Evolutionary conservation across 306 rosid genomes (phyloP).

Genomic region (Cucumis sativus): DNA sequence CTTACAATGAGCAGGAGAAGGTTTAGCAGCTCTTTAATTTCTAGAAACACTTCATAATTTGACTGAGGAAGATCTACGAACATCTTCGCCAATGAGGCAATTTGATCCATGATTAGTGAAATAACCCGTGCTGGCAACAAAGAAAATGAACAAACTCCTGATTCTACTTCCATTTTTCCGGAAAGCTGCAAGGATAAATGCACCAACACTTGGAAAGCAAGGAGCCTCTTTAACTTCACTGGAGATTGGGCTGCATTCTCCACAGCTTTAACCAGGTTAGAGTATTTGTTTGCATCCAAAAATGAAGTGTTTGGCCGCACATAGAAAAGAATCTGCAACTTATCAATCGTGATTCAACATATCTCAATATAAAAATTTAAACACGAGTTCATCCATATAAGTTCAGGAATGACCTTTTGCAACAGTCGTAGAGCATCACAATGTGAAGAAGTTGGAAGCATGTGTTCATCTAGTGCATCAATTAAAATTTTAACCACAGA

Average conservation of each 20-base stretch:
- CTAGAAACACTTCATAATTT: slow-evolving; percentile 17
- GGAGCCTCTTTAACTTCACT: slow-evolving; percentile 12
- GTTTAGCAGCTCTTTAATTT: slow-evolving; percentile 18
- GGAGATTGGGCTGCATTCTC: slow-evolving; percentile 21
- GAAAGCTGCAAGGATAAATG: slow-evolving; percentile 22
- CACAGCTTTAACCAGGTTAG: slow-evolving; percentile 23
- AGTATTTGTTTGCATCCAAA: slow-evolving; percentile 15
- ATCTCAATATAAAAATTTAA: slow-evolving; percentile 5
- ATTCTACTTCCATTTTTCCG: slow-evolving; percentile 9
- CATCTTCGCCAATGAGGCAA: slow-evolving; percentile 21
- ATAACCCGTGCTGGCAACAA: slow-evolving; percentile 24
- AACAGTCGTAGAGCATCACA: slow-evolving; percentile 24
- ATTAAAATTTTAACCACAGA: slow-evolving; percentile 14
- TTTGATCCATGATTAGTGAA: slow-evolving; percentile 32
- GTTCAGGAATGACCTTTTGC: slow-evolving; percentile 27
- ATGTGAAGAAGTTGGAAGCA: slow-evolving; percentile 21
- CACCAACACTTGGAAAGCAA: slow-evolving; percentile 26
- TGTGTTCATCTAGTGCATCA: slow-evolving; percentile 21
- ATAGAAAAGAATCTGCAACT: slow-evolving; percentile 30
- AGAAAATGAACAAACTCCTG: slow-evolving; percentile 13
- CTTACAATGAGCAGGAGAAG: slow-evolving; percentile 26
- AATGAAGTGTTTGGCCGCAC: slow-evolving; percentile 8
- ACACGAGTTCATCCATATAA: not conserved
- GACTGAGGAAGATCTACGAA: slow-evolving; percentile 16
- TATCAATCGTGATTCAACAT: slow-evolving; percentile 7